phyloP scores from a whole-genome alignment of 2,329 filamentous ascomycete genomes.

The Fusarium sp. region DNA sequence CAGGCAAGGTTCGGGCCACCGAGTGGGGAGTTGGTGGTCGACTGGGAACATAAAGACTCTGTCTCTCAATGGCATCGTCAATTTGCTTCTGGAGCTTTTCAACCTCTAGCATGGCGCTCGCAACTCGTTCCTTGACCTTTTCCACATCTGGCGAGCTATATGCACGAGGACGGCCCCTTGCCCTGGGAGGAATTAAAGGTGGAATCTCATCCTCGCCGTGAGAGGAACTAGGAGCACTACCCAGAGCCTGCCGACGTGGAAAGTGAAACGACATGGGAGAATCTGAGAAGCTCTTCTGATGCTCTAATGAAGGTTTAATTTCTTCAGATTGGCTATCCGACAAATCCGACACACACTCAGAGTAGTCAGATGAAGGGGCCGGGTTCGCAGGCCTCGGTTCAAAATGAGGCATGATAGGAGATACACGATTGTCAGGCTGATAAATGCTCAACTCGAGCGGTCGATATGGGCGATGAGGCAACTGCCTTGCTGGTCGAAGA shows the following conservation, averaged over 20 bases:
- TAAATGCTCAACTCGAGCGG: slow-evolving; percentile 70
- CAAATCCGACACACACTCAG: slow-evolving; percentile 50
- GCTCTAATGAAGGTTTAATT: slow-evolving; percentile 49
- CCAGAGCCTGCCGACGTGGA: slow-evolving; percentile 58
- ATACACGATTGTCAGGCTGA: slow-evolving; percentile 57
- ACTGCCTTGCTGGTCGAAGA: slow-evolving; percentile 41
- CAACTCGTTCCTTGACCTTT: slow-evolving; percentile 66
- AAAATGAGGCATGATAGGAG: slow-evolving; percentile 68
- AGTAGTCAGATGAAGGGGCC: slow-evolving; percentile 51
- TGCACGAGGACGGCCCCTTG: slow-evolving; percentile 55
- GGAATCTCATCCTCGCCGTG: slow-evolving; percentile 47
- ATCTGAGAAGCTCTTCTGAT: slow-evolving; percentile 61
- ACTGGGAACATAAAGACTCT: slow-evolving; percentile 67
- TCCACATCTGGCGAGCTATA: slow-evolving; percentile 63
- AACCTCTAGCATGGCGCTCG: slow-evolving; percentile 68
- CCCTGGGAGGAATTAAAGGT: slow-evolving; percentile 59
- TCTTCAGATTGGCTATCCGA: slow-evolving; percentile 39
- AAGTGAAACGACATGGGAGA: slow-evolving; percentile 66
- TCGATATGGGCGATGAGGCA: slow-evolving; percentile 57
- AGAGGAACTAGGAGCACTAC: slow-evolving; percentile 40
- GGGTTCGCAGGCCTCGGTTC: slow-evolving; percentile 54
- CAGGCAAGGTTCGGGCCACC: slow-evolving; percentile 48
- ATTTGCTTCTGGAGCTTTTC: slow-evolving; percentile 71
- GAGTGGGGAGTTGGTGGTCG: slow-evolving; percentile 66
- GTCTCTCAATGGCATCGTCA: slow-evolving; percentile 69